These are phyloP conservation scores for Meyerozyma athensensis DNA, from an alignment of 1,139 yeast genomes.

Conservation along the genomic window DNA sequence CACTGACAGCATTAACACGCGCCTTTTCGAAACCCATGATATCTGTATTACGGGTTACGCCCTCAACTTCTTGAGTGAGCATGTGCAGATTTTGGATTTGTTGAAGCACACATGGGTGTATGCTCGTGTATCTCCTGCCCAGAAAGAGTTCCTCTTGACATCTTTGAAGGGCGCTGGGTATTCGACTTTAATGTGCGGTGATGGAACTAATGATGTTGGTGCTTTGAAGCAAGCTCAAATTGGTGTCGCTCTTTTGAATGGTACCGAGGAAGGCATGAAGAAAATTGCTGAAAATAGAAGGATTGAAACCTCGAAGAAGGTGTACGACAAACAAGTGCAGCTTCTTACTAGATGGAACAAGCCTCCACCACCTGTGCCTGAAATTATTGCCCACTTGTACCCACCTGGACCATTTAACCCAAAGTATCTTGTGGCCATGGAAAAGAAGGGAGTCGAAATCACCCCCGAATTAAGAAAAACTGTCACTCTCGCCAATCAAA, in stretches of 20 bases:
- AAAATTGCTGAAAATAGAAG: constrained; percentile 80
- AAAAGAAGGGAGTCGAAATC: constrained; percentile 72
- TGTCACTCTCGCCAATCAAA: constrained; percentile 47
- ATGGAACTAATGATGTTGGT: constrained; percentile 99
- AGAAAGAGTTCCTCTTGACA: constrained; percentile 86
- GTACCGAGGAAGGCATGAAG: constrained; percentile 92
- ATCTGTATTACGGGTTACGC: constrained; percentile 95
- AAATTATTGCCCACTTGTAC: constrained; percentile 82
- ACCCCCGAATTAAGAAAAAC: constrained; percentile 61
- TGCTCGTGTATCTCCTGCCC: constrained; percentile 96
- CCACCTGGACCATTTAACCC: constrained; percentile 97
- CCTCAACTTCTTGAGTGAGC: constrained; percentile 56
- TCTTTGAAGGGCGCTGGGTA: constrained; percentile 85
- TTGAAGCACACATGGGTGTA: constrained; percentile 93
- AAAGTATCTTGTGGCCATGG: constrained; percentile 78
- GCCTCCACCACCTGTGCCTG: constrained; percentile 84
- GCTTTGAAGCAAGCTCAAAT: constrained; percentile 98
- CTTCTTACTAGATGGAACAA: constrained; percentile 78
- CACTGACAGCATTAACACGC: constrained; percentile 52
- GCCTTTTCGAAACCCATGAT: constrained; percentile 65
- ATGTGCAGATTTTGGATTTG: constrained; percentile 63
- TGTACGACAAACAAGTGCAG: constrained; percentile 82
- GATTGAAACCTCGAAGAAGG: constrained; percentile 56
- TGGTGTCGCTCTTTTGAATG: constrained; percentile 95
- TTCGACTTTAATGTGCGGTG: constrained; percentile 98